Evolutionary conservation across 2,329 filamentous ascomycete genomes (phyloP), one percentile per base, ranked within the genome.

Genomic region (Plenodomus tracheiphilus): DNA sequence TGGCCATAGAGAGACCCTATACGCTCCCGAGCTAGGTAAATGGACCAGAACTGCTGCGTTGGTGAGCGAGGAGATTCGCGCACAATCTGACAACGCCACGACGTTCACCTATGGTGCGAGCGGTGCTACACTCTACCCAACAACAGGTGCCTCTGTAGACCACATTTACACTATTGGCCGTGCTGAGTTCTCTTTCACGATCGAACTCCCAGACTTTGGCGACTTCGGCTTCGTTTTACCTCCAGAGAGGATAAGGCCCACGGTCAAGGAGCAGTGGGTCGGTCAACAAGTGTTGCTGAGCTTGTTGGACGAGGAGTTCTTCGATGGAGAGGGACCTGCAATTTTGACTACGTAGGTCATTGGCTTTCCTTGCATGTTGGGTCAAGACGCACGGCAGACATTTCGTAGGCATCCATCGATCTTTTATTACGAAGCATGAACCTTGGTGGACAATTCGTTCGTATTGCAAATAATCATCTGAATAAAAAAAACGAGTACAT

Each of bases 51-150:
- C 85, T 0, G 81, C 81, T 3, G 62, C 65, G 7, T 68, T 75
- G 4, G 70, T 75, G 16, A 76, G 76, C 15, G 70, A 75, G 2
- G 79, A 79, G 6, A 82, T 86, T 56, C 66, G 77, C 34, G 78
- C 79, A 0, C 77, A 52, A 7, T 65, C 61, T 0, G 38, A 46
- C 8, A 61, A 58, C 22, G 58, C 53, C 4, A 66, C 81, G 1
- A 63, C 58, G 1, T 70, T 37, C 75, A 74, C 66, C 50, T 65
- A 39, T 67, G 78, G 78, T 1, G 75, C 76, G 0, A 77, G 81
- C 49, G 86, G 84, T 61, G 71, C 72, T n/a, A 84, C 81, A 17
- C 78, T 86, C 52, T 86, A 86, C 64, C 75, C 79, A 41, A 80
- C 81, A 1, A 74, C 73, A 3, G 77, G 77, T 6, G 62, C 64